Evolutionary conservation across 1,139 yeast genomes (phyloP).

Genomic region (Candida pseudocylindracea): DNA sequence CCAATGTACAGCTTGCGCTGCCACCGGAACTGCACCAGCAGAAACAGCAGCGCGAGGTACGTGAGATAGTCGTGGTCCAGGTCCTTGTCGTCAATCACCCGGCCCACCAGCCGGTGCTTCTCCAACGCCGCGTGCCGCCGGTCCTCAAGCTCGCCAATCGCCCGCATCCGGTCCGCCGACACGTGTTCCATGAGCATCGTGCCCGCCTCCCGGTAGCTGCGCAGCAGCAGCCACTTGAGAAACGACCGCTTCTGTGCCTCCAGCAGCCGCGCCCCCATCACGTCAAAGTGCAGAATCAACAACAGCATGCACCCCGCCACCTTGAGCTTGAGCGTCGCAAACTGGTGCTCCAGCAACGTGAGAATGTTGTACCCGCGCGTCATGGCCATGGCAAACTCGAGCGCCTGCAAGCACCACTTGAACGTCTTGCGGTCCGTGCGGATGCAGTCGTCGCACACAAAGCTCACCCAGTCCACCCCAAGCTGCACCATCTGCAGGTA

Average conservation of each 20-base stretch:
- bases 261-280: slow-evolving; percentile 93
- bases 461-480: slow-evolving; percentile 80
- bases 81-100: slow-evolving; percentile 73
- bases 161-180: slow-evolving; percentile 24
- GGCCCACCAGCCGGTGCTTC: slow-evolving; percentile 42
- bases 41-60: slow-evolving; percentile 71
- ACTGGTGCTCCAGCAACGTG: slow-evolving; percentile 60
- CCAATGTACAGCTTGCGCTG: slow-evolving; percentile 90
- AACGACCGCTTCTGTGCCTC: slow-evolving; percentile 46
- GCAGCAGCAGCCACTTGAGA: slow-evolving; percentile 28
- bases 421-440: slow-evolving; percentile 85
- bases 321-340: slow-evolving; percentile 46
- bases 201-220: slow-evolving; percentile 21
- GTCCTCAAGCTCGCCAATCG: slow-evolving; percentile 35
- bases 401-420: slow-evolving; percentile 88
- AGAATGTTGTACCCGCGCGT: slow-evolving; percentile 78
- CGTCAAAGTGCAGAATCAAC: slow-evolving; percentile 85
- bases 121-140: slow-evolving; percentile 27
- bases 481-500: slow-evolving; percentile 54
- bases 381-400: slow-evolving; percentile 92
- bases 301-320: slow-evolving; percentile 93
- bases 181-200: too few relatives aligned
- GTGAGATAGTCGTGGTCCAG: slow-evolving; percentile 76
- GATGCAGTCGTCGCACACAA: slow-evolving; percentile 83
- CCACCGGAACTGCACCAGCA: slow-evolving; percentile 89